A percentile compares a stretch with the other conserved stretches of the same genome.
Evolutionary conservation across 2,329 filamentous ascomycete species (phyloP).

Genomic region (Chaetomiaceae sp.): DNA sequence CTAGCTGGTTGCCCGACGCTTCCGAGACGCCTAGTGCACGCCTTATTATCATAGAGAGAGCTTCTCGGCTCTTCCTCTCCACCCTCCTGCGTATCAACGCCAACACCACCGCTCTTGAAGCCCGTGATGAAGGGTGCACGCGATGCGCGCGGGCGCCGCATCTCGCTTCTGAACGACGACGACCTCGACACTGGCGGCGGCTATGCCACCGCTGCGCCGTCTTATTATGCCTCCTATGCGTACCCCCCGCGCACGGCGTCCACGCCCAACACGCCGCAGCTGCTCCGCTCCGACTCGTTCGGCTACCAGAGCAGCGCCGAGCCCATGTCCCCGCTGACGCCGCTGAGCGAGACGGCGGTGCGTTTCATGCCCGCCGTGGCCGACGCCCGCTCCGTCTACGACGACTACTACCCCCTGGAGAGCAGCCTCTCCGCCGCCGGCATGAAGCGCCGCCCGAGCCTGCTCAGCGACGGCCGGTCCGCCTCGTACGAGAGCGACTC

Average conservation of each 20-base stretch:
- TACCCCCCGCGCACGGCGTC: conserved; percentile 37
- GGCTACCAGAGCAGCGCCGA: conserved; percentile 54
- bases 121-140: conserved; percentile 28
- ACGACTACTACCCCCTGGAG: conserved; percentile 33
- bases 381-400: conserved; percentile 28
- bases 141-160: conserved; percentile 50
- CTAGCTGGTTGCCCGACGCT: no score
- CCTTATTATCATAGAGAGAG: no score
- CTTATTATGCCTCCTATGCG: conserved; percentile 20
- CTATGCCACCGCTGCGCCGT: background rate
- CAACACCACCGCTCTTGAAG: background rate
- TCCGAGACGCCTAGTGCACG: no score
- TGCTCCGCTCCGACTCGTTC: conserved; percentile 56
- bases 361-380: conserved; percentile 8
- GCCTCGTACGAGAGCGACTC: conserved; percentile 48
- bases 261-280: conserved; percentile 48
- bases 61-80: background rate
- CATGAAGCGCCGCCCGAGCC: conserved; percentile 36
- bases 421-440: conserved; percentile 24
- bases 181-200: conserved; percentile 9
- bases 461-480: conserved; percentile 39
- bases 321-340: conserved; percentile 50
- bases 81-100: no score
- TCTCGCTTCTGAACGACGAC: conserved; percentile 57
- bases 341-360: conserved; percentile 32